These are phyloP conservation scores for Hericium coralloides DNA, from an alignment of 768 basidiomycete species.

Conservation along the genomic window DNA sequence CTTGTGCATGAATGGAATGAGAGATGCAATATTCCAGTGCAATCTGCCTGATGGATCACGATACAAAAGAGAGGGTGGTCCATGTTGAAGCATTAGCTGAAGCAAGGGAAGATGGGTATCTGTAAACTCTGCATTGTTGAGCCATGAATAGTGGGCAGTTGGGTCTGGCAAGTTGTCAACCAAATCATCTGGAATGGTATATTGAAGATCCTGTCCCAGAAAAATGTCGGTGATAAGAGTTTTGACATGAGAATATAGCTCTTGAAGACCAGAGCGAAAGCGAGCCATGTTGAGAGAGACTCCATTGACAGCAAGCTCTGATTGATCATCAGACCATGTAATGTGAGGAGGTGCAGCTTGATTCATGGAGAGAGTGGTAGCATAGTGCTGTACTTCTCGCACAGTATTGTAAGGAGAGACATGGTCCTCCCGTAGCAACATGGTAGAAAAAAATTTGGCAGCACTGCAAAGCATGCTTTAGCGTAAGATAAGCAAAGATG, in stretches of 20 bases:
- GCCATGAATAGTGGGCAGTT: background rate
- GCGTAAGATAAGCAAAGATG: too few relatives aligned
- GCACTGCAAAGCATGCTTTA: background rate
- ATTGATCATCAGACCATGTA: background rate
- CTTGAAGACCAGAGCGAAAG: background rate
- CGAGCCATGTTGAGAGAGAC: background rate
- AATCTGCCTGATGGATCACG: background rate
- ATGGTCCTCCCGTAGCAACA: background rate
- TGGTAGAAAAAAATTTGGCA: background rate
- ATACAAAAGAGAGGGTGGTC: background rate
- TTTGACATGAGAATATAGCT: background rate
- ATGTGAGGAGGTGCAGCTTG: background rate
- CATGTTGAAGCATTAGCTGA: background rate
- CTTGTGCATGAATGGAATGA: background rate
- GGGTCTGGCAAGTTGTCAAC: background rate
- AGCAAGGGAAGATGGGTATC: background rate
- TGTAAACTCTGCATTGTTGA: background rate
- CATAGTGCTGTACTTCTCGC: background rate
- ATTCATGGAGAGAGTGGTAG: background rate
- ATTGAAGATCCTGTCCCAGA: background rate
- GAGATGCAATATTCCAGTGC: background rate
- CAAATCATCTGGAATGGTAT: background rate
- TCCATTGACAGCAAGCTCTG: background rate
- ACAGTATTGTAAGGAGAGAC: background rate
- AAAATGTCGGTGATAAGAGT: background rate